Percentiles rank a stretch among this genome's conserved stretches.
Conservation (phyloP, 1,284 basidiomycete species). For the Irpex sp. region DNA sequence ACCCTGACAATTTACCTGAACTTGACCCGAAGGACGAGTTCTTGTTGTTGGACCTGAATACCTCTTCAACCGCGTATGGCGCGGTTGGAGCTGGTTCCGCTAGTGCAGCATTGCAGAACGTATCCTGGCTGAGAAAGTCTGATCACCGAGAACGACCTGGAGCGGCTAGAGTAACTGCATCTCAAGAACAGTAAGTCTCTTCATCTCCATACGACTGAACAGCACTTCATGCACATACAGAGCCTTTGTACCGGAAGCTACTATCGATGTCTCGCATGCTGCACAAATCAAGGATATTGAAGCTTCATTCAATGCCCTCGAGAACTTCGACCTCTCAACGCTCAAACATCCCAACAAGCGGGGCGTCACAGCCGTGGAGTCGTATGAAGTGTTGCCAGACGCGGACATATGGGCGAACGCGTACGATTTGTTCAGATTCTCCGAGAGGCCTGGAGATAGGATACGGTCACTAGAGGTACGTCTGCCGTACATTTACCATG, state of each 20-base stretch:
- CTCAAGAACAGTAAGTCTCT: constrained; percentile 50
- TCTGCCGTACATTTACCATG: constrained; percentile 2
- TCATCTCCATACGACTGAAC: not conserved
- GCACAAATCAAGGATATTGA: constrained; percentile 84
- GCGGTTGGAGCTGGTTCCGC: constrained; percentile 30
- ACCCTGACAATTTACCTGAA: constrained; percentile 49
- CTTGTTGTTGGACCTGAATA: constrained; percentile 54
- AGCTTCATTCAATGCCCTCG: constrained; percentile 69
- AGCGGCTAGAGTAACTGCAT: not conserved
- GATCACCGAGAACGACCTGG: constrained; percentile 30
- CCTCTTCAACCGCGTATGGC: constrained; percentile 33
- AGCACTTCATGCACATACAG: constrained; percentile 21
- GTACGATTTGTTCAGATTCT: constrained; percentile 85
- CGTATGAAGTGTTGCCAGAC: constrained; percentile 85
- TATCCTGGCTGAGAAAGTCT: constrained; percentile 86
- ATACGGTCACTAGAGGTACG: constrained; percentile 52
- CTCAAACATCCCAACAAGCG: constrained; percentile 80
- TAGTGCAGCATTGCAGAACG: constrained; percentile 41
- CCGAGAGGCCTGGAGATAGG: constrained; percentile 81
- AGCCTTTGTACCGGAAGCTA: constrained; percentile 42
- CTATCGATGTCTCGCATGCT: constrained; percentile 70
- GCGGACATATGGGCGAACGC: constrained; percentile 84
- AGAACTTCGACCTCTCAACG: constrained; percentile 48
- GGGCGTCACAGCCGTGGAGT: constrained; percentile 71
- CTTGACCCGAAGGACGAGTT: constrained; percentile 72